These are phyloP conservation scores for Ocimum tenuiflorum DNA, from an alignment of 257 asterid species.

Conservation along the genomic window DNA sequence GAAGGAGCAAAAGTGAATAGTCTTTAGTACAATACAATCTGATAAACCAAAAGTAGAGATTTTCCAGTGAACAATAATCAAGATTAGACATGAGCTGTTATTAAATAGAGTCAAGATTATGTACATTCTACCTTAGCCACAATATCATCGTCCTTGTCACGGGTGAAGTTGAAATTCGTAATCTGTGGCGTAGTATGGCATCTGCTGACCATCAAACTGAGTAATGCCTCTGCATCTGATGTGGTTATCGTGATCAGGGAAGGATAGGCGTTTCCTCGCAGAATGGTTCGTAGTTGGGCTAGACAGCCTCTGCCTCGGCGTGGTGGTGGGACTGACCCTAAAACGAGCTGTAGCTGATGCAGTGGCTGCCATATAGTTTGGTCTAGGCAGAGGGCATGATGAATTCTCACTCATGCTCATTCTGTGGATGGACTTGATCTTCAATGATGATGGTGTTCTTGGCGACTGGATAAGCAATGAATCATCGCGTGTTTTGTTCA, in stretches of 20 bases:
- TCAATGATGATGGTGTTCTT: conserved; percentile 31
- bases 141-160: neutral
- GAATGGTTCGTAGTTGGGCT: conserved; percentile 46
- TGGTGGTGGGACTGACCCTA: conserved; percentile 51
- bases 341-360: conserved; percentile 71
- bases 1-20: neutral
- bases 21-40: too few relatives aligned
- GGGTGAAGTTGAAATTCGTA: neutral
- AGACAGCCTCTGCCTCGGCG: conserved; percentile 46
- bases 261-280: conserved; percentile 55
- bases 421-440: conserved; percentile 28
- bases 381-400: conserved; percentile 27
- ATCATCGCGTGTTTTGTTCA: too few relatives aligned
- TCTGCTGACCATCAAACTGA: neutral
- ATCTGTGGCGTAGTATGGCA: conserved; percentile 21
- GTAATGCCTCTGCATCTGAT: neutral
- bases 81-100: neutral
- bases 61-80: neutral
- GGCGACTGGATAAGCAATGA: conserved; percentile 25
- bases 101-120: neutral
- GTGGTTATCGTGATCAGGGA: conserved; percentile 23
- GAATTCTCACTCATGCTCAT: conserved; percentile 29
- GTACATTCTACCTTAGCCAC: neutral
- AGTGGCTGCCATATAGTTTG: conserved; percentile 71
- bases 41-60: neutral